Conservation (phyloP, 768 basidiomycete genomes). For the Amanita fuliginea region DNA sequence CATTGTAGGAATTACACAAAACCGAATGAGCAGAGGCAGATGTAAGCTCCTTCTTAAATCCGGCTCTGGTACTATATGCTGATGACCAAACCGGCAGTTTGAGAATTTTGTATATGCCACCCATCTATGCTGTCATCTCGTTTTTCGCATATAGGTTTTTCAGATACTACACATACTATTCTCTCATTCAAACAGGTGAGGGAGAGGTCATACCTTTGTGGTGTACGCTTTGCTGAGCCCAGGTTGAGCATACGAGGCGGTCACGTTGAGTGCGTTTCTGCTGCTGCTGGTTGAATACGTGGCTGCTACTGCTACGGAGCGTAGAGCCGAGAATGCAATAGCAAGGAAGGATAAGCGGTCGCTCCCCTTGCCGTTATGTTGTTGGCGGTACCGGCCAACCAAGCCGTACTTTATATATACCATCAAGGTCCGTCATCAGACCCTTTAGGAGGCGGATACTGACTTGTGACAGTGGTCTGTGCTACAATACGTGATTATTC, state of each 20-base stretch:
- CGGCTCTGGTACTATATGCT: neutral
- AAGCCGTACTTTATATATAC: constrained; percentile 91
- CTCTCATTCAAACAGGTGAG: constrained; percentile 33
- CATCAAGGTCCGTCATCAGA: constrained; percentile 46
- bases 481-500: constrained; percentile 77
- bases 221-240: constrained; percentile 1
- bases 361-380: constrained; percentile 73
- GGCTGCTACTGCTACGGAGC: constrained; percentile 52
- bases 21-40: constrained; percentile 66
- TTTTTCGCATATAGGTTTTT: constrained; percentile 84
- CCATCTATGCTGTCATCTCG: constrained; percentile 70
- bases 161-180: constrained; percentile 53
- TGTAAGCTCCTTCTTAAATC: constrained; percentile 32
- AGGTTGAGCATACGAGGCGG: constrained; percentile 57
- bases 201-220: constrained; percentile 9
- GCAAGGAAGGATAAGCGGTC: constrained; percentile 68
- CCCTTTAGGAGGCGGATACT: neutral
- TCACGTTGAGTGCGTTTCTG: constrained; percentile 84
- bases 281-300: constrained; percentile 81
- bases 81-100: constrained; percentile 30
- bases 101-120: constrained; percentile 80
- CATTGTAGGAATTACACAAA: constrained; percentile 65
- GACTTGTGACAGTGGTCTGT: constrained; percentile 59
- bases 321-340: constrained; percentile 57
- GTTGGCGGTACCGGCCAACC: constrained; percentile 71